Conservation (phyloP, 768 basidiomycete genomes). For the Suillus bovinus region DNA sequence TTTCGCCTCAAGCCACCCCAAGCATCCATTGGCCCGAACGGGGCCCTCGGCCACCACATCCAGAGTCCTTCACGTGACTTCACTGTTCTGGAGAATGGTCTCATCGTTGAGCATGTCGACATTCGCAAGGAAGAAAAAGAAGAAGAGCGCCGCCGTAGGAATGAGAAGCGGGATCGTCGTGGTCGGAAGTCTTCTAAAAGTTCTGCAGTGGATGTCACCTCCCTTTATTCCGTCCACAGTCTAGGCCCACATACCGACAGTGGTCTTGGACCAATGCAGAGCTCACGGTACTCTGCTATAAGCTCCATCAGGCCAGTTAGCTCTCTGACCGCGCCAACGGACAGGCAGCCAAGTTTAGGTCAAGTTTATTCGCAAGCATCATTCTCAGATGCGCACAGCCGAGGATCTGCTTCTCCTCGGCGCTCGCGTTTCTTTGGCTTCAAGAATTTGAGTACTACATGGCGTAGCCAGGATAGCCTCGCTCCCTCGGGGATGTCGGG, state of each 20-base stretch:
- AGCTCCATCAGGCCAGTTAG: constrained; percentile 60
- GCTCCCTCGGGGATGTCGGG: constrained; percentile 81
- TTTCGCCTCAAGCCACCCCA: constrained; percentile 71
- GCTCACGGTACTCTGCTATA: constrained; percentile 59
- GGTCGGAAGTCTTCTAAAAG: constrained; percentile 74
- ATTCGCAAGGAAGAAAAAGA: constrained; percentile 78
- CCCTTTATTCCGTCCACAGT: constrained; percentile 69
- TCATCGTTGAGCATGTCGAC: constrained; percentile 88
- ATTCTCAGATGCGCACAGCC: constrained; percentile 77
- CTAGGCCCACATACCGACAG: constrained; percentile 55
- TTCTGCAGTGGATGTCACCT: constrained; percentile 70
- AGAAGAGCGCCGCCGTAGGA: constrained; percentile 67
- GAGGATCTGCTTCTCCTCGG: constrained; percentile 65
- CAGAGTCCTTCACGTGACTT: constrained; percentile 68
- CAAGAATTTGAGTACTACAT: constrained; percentile 67
- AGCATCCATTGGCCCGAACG: constrained; percentile 35
- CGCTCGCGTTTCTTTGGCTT: constrained; percentile 79
- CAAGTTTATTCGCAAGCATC: constrained; percentile 76
- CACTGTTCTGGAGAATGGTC: constrained; percentile 82
- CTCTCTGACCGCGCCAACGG: constrained; percentile 57
- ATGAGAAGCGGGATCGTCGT: constrained; percentile 59
- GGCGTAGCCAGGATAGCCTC: constrained; percentile 80
- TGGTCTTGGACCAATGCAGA: constrained; percentile 53
- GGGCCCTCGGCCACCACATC: constrained; percentile 35
- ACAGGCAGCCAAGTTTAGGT: constrained; percentile 58